Base-by-base conservation (phyloP, 495 filamentous ascomycete species). In the Tuber indicum region DNA sequence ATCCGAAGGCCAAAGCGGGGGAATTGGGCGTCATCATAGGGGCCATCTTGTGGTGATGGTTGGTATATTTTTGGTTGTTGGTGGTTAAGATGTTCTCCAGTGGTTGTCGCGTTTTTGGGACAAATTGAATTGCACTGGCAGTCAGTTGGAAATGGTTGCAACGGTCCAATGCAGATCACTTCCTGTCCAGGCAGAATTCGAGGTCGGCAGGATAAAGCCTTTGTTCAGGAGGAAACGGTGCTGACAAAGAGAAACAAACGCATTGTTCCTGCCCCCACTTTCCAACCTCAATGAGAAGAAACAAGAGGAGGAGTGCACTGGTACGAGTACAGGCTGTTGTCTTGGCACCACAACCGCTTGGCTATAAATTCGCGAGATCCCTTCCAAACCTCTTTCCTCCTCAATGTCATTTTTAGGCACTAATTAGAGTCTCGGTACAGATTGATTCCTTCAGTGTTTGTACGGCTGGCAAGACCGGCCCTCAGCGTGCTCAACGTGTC, bases 391-490 rank as follows among this genome's bases (percentile, higher is more conserved):
- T 87, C 86, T 86, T 83, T 80, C 74, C 72, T 75, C 79, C 74
- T 85, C 86, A 93, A 95, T 96, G 92, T 96, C 91, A 76, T 76
- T 89, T 88, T 86, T 91, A 96, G 94, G 91, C 92, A 90, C 89
- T 93, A 93, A 94, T 95, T 99, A 99, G 96, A 99, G 96, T 99
- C 96, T 96, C 96, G 96, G 93, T 91, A 90, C 90, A 92, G 91
- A 93, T 76, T 78, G 91, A 93, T 76, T 72, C 89, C 84, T 85
- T 96, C 94, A 92, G 88, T 98, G 89, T 94, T 94, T 94, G 90
- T 93, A 92, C 93, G 75, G 44, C 75, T 45, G 39, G 72, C 26
- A 66, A 97, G 93, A 90, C 92, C 92, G 73, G 75, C 75, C 89
- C 95, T 91, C 89, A 85, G 94, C 96, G 96, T 93, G 96, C 96